A percentile compares a stretch with the other conserved stretches of the same genome.
These are phyloP conservation scores for Incumbomyces lentus DNA, from an alignment of 2,329 filamentous ascomycete genomes.

Conservation along the genomic window DNA sequence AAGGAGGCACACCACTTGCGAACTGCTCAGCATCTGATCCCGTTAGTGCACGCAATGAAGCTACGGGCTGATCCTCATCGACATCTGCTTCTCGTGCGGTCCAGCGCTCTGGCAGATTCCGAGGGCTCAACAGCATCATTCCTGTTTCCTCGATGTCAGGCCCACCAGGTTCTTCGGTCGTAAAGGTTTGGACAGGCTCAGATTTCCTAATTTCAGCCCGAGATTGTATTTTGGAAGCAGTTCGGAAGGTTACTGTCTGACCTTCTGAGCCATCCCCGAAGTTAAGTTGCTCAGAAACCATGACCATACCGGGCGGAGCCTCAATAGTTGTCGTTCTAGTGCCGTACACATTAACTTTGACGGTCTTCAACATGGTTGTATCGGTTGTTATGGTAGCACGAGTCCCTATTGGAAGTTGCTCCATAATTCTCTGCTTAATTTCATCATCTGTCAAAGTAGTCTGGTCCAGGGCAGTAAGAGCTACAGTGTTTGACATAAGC, in stretches of 20 bases:
- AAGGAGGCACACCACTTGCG: background rate
- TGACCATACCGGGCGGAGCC: constrained; percentile 35
- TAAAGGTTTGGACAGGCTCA: constrained; percentile 6
- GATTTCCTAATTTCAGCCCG: constrained; percentile 13
- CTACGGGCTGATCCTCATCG: too few species aligned
- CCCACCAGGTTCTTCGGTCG: background rate
- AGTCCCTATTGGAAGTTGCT: constrained; percentile 32
- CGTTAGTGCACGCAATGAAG: too few species aligned
- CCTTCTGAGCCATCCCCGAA: constrained; percentile 10
- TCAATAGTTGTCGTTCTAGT: constrained; percentile 32
- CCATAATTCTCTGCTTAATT: constrained; percentile 38
- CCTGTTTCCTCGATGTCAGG: background rate
- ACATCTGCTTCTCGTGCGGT: background rate
- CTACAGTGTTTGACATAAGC: constrained; percentile 16
- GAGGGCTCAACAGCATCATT: constrained; percentile 1
- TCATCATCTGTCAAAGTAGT: constrained; percentile 35
- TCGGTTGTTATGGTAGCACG: constrained; percentile 35
- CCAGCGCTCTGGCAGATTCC: background rate
- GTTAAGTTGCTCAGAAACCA: constrained; percentile 38
- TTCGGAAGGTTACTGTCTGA: constrained; percentile 37
- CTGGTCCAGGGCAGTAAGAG: constrained; percentile 27
- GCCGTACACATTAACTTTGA: constrained; percentile 38
- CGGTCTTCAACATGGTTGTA: constrained; percentile 34
- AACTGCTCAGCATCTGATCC: too few species aligned
- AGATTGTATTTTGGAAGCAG: constrained; percentile 27